Conservation (phyloP, 148 eudicot genomes). For the Drosera capensis region DNA sequence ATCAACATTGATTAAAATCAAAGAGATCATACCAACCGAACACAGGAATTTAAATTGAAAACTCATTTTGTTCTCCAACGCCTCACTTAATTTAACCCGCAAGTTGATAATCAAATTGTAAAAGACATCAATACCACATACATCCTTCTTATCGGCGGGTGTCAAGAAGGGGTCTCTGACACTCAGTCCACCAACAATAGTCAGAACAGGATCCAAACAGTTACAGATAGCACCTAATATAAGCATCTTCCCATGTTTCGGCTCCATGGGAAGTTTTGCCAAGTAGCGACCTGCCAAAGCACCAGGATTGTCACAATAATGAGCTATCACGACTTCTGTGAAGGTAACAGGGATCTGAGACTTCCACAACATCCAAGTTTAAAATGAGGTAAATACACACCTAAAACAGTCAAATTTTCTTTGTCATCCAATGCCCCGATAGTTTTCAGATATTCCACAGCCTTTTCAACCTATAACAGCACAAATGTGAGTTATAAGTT, state of each 20-base stretch:
- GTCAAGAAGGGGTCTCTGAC: constrained; percentile 90
- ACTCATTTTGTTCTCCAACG: too few species aligned
- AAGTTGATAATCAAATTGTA: too few species aligned
- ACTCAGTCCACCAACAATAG: constrained; percentile 86
- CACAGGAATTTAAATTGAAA: too few species aligned
- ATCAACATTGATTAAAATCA: too few species aligned
- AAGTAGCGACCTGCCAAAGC: constrained; percentile 61
- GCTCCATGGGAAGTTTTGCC: constrained; percentile 92
- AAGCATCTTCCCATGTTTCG: constrained; percentile 97
- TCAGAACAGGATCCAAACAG: constrained; percentile 83
- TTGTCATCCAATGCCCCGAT: constrained; percentile 91
- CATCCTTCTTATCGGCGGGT: constrained; percentile 92
- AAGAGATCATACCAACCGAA: too few species aligned
- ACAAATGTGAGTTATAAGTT: neutral
- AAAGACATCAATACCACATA: constrained; percentile 26
- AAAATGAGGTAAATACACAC: neutral
- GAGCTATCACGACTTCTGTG: neutral
- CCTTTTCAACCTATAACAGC: constrained; percentile 78
- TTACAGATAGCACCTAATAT: constrained; percentile 67
- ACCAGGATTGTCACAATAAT: neutral
- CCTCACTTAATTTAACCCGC: too few species aligned
- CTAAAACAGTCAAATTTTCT: constrained; percentile 48
- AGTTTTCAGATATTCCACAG: constrained; percentile 77
- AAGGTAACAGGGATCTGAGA: neutral
- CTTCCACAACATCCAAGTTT: neutral